Conservation (phyloP, 2,329 filamentous ascomycete species). For the Apiospora pterosperma region DNA sequence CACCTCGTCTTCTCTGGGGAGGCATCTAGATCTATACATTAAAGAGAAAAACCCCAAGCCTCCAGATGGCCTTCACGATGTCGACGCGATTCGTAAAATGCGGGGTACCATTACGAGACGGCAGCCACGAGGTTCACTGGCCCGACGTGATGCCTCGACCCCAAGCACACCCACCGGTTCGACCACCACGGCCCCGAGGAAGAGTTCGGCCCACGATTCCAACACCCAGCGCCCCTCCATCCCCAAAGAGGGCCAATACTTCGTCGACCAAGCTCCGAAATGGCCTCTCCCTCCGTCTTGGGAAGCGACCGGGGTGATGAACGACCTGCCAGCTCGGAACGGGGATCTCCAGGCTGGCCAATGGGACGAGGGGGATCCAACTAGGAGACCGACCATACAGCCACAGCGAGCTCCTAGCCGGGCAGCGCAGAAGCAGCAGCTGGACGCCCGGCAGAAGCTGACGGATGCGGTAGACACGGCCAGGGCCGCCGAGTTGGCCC, state of each 20-base stretch:
- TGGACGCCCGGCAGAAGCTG: constrained; percentile 61
- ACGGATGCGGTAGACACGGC: constrained; percentile 75
- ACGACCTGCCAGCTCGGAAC: constrained; percentile 58
- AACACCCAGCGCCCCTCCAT: constrained; percentile 34
- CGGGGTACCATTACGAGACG: constrained; percentile 83
- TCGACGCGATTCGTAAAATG: constrained; percentile 82
- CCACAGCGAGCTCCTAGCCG: constrained; percentile 41
- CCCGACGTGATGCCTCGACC: constrained; percentile 60
- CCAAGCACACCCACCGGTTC: constrained; percentile 47
- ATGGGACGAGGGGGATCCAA: constrained; percentile 25
- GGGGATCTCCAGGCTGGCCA: constrained; percentile 38
- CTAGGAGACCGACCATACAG: constrained; percentile 5
- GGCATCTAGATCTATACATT: constrained; percentile 92
- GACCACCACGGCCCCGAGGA: constrained; percentile 24
- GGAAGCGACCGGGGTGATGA: constrained; percentile 76
- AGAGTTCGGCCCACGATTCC: constrained; percentile 36
- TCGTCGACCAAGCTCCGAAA: constrained; percentile 51
- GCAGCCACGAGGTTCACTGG: constrained; percentile 67
- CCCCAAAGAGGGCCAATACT: constrained; percentile 39
- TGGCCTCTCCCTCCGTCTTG: constrained; percentile 56
- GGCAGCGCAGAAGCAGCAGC: constrained; percentile 54
- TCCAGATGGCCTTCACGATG: constrained; percentile 82
- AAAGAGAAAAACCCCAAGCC: constrained; percentile 89
- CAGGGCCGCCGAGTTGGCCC: constrained; percentile 76
- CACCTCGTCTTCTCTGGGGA: constrained; percentile 88